Percentiles rank a stretch among this genome's conserved stretches.
phyloP scores from a whole-genome alignment of 148 eudicot species.

The Persicaria maculosa region DNA sequence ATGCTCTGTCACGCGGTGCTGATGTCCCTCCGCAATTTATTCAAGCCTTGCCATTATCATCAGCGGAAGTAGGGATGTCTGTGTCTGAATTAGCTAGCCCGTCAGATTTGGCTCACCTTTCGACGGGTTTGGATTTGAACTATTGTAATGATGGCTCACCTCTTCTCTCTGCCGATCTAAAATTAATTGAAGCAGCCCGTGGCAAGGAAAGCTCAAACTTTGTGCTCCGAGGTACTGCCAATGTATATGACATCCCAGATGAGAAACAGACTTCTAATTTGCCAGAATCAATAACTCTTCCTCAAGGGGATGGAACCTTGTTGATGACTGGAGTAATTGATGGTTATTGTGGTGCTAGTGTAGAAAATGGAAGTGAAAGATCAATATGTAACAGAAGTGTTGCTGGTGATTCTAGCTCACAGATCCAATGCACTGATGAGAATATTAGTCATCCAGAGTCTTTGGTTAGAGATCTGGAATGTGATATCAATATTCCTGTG shows the following conservation, averaged over 20 bases:
- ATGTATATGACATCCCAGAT: slow-evolving; percentile 8
- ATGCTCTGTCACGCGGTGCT: slow-evolving; percentile 11
- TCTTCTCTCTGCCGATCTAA: slow-evolving; percentile 15
- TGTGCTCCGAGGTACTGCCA: slow-evolving; percentile 14
- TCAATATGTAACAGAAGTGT: slow-evolving; percentile 14
- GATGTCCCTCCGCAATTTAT: slow-evolving; percentile 18
- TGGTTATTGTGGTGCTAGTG: slow-evolving; percentile 15
- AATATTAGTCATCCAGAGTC: not conserved
- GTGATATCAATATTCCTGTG: slow-evolving; percentile 15
- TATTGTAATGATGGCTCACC: slow-evolving; percentile 9
- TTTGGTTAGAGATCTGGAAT: slow-evolving; percentile 20
- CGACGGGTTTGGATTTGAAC: slow-evolving; percentile 9
- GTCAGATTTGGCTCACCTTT: slow-evolving; percentile 12
- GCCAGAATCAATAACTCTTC: slow-evolving; percentile 13
- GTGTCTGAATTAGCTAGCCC: slow-evolving; percentile 10
- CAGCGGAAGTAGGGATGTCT: slow-evolving; percentile 12
- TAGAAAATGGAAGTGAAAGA: slow-evolving; percentile 20
- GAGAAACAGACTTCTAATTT: slow-evolving; percentile 14
- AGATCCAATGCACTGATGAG: slow-evolving; percentile 15
- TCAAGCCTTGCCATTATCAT: slow-evolving; percentile 10
- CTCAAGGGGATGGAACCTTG: slow-evolving; percentile 11
- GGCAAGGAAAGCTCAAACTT: slow-evolving; percentile 17
- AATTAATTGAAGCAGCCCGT: slow-evolving; percentile 17
- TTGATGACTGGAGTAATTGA: slow-evolving; percentile 6
- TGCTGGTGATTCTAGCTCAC: slow-evolving; percentile 17